Evolutionary conservation across 768 basidiomycete species (phyloP).

Genomic region (Xerocomus brunneocitrinus): DNA sequence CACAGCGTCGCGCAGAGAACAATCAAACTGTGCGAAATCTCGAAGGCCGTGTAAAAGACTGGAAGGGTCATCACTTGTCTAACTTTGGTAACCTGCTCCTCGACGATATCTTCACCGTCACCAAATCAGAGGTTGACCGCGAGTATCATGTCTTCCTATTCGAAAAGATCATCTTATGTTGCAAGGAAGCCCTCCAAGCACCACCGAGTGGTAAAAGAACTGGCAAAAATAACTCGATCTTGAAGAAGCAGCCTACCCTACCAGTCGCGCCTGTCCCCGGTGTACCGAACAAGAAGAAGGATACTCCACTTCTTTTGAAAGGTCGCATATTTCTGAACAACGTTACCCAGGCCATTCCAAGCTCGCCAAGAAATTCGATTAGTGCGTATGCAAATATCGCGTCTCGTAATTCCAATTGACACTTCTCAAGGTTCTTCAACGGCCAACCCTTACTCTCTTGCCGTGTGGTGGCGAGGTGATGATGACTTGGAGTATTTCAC

Average conservation of each 20-base stretch:
- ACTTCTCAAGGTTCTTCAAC: constrained; percentile 39
- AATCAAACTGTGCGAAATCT: constrained; percentile 85
- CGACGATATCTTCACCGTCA: constrained; percentile 94
- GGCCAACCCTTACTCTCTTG: constrained; percentile 68
- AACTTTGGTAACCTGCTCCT: constrained; percentile 93
- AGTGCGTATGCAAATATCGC: constrained; percentile 43
- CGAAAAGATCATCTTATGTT: constrained; percentile 97
- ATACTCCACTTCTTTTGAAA: constrained; percentile 81
- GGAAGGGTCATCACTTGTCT: constrained; percentile 96
- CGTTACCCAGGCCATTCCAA: constrained; percentile 75
- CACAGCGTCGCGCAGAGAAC: constrained; percentile 88
- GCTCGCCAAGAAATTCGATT: constrained; percentile 50
- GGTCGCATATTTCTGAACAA: constrained; percentile 97
- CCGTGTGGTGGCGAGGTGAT: constrained; percentile 94
- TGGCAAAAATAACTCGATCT: constrained; percentile 80
- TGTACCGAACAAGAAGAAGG: constrained; percentile 65
- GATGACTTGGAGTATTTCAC: constrained; percentile 93
- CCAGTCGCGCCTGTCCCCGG: constrained; percentile 45
- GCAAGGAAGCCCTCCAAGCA: constrained; percentile 78
- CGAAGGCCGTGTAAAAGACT: constrained; percentile 86
- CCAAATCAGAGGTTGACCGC: constrained; percentile 92
- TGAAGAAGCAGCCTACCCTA: constrained; percentile 72
- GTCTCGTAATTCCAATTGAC: constrained; percentile 2
- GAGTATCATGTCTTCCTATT: constrained; percentile 99
- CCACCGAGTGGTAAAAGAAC: constrained; percentile 61